Evolutionary conservation across 768 basidiomycete species (phyloP), one percentile per base, ranked within the genome.

Genomic region (Leccinum imitatum): DNA sequence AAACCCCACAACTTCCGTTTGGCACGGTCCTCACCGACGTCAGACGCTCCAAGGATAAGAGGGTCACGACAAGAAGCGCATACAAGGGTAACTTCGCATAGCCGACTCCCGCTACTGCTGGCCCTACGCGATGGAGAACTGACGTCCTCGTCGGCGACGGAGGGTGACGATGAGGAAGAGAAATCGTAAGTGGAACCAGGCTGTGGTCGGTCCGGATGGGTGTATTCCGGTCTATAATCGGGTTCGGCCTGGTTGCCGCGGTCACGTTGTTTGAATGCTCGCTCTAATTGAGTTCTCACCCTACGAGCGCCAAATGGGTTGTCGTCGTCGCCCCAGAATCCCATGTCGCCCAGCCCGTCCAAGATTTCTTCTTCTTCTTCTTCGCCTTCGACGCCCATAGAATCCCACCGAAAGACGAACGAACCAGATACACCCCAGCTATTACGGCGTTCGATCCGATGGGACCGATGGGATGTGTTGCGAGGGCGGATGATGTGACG

Each of bases 111-210:
- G 31, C 71, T 71, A 7, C 70, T 57, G 37, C 69, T 66, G n/a
- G 69, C 60, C 15, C 50, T 59, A 53, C 60, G 65, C 23, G 65
- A 59, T 3, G 61, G 60, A 19, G 54, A 67, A 57, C 54, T 76
- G 53, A 81, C 82, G 50, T 84, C 78, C n/a, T 87, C 76, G 25
- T 84, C 74, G 19, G 78, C 78, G 39, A 54, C 39, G 23, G 66
- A 35, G 3, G 75, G 64, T 14, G 73, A 68, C 4, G 64, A 52
- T 8, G 69, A 64, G 23, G 78, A 77, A 3, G 80, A 80, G 71
- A 93, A 91, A 68, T 90, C 82, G 65, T 81, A 82, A 1, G 86
- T 84, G 69, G 88, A 91, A 1, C 88, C 89, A n/a, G 85, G 75
- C 14, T 80, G 76, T 6, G 83, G 76, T 5, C 71, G 73, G 10